Evolutionary conservation across 2,329 filamentous ascomycete genomes (phyloP).

Genomic region (Pseudogymnoascus sp.): DNA sequence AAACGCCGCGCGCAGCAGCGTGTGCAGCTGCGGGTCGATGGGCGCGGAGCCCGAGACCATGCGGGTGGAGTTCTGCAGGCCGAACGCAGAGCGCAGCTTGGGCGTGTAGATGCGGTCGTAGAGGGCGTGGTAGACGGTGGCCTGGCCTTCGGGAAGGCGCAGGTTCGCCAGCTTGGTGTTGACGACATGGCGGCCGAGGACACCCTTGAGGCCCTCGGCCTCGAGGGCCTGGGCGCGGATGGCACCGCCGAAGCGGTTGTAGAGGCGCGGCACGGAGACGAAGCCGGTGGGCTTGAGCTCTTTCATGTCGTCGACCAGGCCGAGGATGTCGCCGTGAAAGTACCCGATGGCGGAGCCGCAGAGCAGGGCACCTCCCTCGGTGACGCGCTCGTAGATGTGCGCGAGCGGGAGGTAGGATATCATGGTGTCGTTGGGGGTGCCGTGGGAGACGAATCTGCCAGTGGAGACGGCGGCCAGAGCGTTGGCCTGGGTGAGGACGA

Average conservation of each 20-base stretch:
- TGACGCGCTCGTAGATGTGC: conserved; percentile 84
- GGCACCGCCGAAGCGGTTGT: conserved; percentile 78
- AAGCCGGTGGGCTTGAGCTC: conserved; percentile 73
- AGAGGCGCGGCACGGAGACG: conserved; percentile 83
- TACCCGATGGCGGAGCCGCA: conserved; percentile 73
- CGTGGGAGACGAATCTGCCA: conserved; percentile 43
- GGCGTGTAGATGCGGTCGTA: conserved; percentile 86
- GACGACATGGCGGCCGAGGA: conserved; percentile 72
- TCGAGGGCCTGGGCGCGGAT: conserved; percentile 74
- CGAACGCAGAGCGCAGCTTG: conserved; percentile 77
- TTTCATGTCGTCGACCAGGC: conserved; percentile 87
- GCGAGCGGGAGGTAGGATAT: conserved; percentile 89
- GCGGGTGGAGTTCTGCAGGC: conserved; percentile 61
- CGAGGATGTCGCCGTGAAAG: conserved; percentile 84
- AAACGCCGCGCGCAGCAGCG: conserved; percentile 80
- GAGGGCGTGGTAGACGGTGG: conserved; percentile 68
- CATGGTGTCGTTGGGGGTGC: conserved; percentile 51
- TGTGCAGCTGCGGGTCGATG: conserved; percentile 77
- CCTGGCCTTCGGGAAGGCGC: conserved; percentile 60
- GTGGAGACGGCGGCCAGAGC: conserved; percentile 65
- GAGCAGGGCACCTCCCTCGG: conserved; percentile 67
- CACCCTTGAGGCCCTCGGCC: conserved; percentile 69
- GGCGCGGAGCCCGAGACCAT: conserved; percentile 89
- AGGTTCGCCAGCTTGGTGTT: conserved; percentile 72
- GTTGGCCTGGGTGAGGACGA: conserved; percentile 72